Base-by-base conservation (phyloP, 306 rosid species). In the Quercus variabilis region DNA sequence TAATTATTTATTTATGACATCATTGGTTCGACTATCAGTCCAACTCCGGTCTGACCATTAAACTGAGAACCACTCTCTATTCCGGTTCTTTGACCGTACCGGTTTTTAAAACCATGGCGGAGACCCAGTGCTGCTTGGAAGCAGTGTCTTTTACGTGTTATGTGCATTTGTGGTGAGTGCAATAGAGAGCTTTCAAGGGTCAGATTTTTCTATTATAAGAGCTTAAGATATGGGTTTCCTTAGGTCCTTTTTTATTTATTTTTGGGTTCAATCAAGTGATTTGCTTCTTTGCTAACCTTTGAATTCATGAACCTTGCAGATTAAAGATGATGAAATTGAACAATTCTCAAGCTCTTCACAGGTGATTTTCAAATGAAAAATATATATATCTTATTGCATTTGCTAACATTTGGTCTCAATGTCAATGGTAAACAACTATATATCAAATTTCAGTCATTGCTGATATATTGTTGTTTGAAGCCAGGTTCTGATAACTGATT, bases 301-400 rank as follows among this genome's bases (percentile, higher is more conserved):
- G 65, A 21, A 23, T 64, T 18, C 54, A 12, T 73, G 23, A 58
- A 87, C 54, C 38, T 20, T 60, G 73, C 72, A 87, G 91, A 83
- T 78, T 12, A 82, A 85, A 58, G 87, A 76, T 21, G 91, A 83
- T 52, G 82, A 86, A 18, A 85, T 78, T 46, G 89, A 83, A 83
- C 82, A 87, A 55, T 71, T 77, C 65, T 87, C 88, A 26, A 88
- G 87, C 56, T 74, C 80, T 60, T 79, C 88, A 80, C 82, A 75
- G 87, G 83, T 85, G n/a, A 62, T 13, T 62, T 62, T 28, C 1
- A 0, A 26, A 18, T 10, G 33, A 64, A 11, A 28, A 6, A 28
- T 28, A 30, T 64, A 64, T 64, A 28, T 64, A 5, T 64, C 46
- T 64, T 9, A 64, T 64, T 64, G 46, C 70, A 28, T 64, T 64